Percentiles rank a stretch among this genome's conserved stretches.
These are phyloP conservation scores for Emericellopsis terricola DNA, from an alignment of 495 filamentous ascomycete species.

Conservation along the genomic window DNA sequence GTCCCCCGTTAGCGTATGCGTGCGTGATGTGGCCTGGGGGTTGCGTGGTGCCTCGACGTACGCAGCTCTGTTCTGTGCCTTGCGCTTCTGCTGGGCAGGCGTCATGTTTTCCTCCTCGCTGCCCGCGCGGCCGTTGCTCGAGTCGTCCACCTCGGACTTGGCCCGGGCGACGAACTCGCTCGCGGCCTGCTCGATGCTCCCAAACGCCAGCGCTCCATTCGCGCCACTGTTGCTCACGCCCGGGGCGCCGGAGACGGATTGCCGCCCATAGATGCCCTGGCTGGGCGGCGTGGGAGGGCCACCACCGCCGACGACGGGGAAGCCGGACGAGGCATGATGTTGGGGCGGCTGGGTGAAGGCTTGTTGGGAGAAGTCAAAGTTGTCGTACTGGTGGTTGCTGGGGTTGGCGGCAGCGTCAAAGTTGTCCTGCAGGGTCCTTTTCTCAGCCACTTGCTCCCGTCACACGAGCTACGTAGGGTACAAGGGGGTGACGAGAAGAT, in stretches of 20 bases:
- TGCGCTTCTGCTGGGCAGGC: slow-evolving; percentile 69
- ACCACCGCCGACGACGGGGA: too few species aligned
- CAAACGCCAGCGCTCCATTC: too few species aligned
- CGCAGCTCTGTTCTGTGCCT: slow-evolving; percentile 94
- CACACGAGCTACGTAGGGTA: slow-evolving; percentile 5
- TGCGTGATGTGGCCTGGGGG: too few species aligned
- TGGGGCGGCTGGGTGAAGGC: slow-evolving; percentile 6
- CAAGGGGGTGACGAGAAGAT: neutral
- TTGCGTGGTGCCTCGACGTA: too few species aligned
- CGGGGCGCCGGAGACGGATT: slow-evolving; percentile 2
- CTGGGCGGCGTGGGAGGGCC: slow-evolving; percentile 25
- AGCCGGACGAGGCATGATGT: slow-evolving; percentile 16
- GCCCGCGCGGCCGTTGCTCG: slow-evolving; percentile 23
- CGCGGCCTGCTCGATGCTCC: too few species aligned
- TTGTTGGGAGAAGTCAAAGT: too few species aligned
- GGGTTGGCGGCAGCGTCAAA: slow-evolving; percentile 9
- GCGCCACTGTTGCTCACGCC: neutral
- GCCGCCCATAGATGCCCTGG: neutral
- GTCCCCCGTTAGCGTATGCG: too few species aligned
- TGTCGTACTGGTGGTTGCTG: slow-evolving; percentile 1
- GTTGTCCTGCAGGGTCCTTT: slow-evolving; percentile 21
- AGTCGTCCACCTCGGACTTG: slow-evolving; percentile 8
- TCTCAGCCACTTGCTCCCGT: slow-evolving; percentile 15
- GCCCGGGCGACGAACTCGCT: slow-evolving; percentile 1
- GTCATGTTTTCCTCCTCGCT: slow-evolving; percentile 39